These are phyloP conservation scores for Pythium sukuiense DNA, from an alignment of 352 stramenopile genomes.

Conservation along the genomic window DNA sequence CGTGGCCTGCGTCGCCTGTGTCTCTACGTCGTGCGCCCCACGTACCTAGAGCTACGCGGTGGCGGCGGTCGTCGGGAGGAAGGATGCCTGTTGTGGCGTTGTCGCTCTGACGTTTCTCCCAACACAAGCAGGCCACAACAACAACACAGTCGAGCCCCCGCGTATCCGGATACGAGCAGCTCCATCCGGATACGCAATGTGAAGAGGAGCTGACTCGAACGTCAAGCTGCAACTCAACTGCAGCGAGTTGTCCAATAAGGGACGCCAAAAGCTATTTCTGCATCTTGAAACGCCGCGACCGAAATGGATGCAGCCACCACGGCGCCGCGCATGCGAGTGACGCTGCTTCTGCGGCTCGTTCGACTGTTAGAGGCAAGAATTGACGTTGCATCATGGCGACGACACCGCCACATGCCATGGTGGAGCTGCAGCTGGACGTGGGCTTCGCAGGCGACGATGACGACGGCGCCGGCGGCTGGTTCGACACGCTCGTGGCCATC, in stretches of 20 bases:
- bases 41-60: background rate
- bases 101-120: constrained; percentile 35
- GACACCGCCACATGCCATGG: background rate
- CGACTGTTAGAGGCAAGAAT: background rate
- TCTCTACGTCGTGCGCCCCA: background rate
- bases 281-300: constrained; percentile 26
- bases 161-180: constrained; percentile 21
- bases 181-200: constrained; percentile 21
- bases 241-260: constrained; percentile 15
- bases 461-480: constrained; percentile 27
- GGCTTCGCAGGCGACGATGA: constrained; percentile 38
- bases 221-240: constrained; percentile 11
- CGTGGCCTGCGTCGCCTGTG: no score
- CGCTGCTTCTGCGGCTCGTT: no score
- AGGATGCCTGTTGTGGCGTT: constrained; percentile 10
- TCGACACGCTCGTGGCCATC: constrained; percentile 49
- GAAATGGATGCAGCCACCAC: background rate
- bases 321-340: no score
- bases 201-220: constrained; percentile 20
- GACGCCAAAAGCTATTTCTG: constrained; percentile 11
- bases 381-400: constrained; percentile 18
- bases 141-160: constrained; percentile 3
- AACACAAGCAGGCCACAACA: constrained; percentile 4
- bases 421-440: constrained; percentile 42
- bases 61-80: constrained; percentile 5